Evolutionary conservation across 2,329 filamentous ascomycete species (phyloP), one percentile per base, ranked within the genome.

Genomic region (Cercospora sojina): DNA sequence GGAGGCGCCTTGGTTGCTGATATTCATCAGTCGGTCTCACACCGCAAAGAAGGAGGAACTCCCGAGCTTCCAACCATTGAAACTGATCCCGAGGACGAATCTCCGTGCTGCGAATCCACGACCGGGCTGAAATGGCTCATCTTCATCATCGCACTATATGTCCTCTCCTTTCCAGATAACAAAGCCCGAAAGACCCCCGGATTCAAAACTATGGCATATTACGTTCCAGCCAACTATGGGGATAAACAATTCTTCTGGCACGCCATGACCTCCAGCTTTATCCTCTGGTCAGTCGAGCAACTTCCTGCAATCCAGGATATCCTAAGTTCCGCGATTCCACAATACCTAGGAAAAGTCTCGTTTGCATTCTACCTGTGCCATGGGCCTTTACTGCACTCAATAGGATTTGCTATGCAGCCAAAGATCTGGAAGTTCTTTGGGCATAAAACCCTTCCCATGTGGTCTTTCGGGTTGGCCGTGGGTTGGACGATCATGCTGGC

Each of bases 351-450:
- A 16, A 69, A 64, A 49, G 62, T 66, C 10, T 67, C 64, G 1
- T 69, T 62, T 59, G 67, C 62, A 2, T 63, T 70, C 38, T 70
- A 70, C 47, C 59, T 69, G 7, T 64, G 67, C 8, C 69, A 70
- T 32, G 67, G 66, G 16, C 68, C 66, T 0, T 20, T 70, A 12
- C 38, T 69, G 3, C 67, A 69, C n/a, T 69, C 67, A 2, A 23
- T 41, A 0, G 67, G 62, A n/a, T 67, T 67, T 13, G 59, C 65
- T n/a, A 29, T 69, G n/a, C 67, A 69, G 53, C 67, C 65, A 1
- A 57, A 29, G 43, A 67, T 69, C 8, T 69, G 31, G 20, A 49
- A 49, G 6, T 27, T 38, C 12, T 35, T 65, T 6, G 67, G 65
- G 9, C n/a, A 29, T n/a, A 35, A 60, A 9, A 65, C 53, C 5